These are phyloP conservation scores for Apophysomyces trapeziformis DNA, from an alignment of 371 early-diverging fungal genomes.

Conservation along the genomic window DNA sequence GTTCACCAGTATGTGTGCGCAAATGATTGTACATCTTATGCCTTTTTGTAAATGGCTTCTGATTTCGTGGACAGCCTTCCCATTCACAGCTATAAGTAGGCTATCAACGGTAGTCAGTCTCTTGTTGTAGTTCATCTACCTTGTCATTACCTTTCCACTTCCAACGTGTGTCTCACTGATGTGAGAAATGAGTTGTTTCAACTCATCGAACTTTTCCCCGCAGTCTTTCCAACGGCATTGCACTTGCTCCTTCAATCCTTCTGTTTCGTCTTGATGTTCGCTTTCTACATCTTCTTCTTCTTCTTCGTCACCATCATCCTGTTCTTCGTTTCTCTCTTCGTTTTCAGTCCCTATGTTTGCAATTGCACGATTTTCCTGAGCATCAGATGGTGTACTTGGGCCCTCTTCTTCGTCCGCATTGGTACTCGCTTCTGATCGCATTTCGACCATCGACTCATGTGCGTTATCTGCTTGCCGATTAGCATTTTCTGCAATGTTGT, in stretches of 20 bases:
- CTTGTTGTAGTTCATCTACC: not conserved
- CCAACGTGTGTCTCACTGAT: constrained; percentile 66
- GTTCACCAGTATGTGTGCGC: constrained; percentile 86
- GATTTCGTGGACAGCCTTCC: constrained; percentile 76
- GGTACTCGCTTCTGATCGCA: constrained; percentile 12
- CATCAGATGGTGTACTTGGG: constrained; percentile 13
- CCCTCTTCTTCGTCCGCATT: constrained; percentile 18
- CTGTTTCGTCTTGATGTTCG: not conserved
- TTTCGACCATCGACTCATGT: not conserved
- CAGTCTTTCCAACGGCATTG: constrained; percentile 65
- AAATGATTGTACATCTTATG: constrained; percentile 90
- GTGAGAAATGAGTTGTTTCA: constrained; percentile 58
- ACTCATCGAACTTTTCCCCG: constrained; percentile 38
- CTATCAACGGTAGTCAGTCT: constrained; percentile 19
- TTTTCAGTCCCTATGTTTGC: not conserved
- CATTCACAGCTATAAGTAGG: constrained; percentile 82
- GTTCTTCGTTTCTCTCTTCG: not conserved
- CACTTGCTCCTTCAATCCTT: constrained; percentile 22
- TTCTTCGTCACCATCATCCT: not conserved
- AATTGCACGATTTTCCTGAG: not conserved
- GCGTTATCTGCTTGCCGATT: not conserved
- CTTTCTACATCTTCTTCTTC: not conserved
- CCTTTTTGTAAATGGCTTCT: constrained; percentile 84
- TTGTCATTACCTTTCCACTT: constrained; percentile 50
- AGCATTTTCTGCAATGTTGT: not conserved